Evolutionary conservation across 345 rosid species (phyloP).

Genomic region (Rhizophora apiculata): DNA sequence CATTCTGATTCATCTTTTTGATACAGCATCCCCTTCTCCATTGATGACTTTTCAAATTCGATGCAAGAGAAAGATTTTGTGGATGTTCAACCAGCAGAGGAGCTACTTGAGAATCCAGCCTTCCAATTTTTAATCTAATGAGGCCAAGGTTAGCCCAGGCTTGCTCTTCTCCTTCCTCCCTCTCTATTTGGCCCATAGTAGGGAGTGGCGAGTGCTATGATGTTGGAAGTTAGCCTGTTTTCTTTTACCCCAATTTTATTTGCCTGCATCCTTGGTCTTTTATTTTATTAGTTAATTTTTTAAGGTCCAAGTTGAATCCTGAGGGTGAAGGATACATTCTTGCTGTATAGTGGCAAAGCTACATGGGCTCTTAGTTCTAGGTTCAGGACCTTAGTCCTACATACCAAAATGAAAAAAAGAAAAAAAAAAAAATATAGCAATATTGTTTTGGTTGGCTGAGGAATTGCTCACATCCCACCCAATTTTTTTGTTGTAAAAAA

Average conservation of each 20-base stretch:
- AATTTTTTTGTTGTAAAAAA: constrained; percentile 23
- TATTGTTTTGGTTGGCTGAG: not conserved
- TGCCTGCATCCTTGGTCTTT: constrained; percentile 32
- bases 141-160: constrained; percentile 33
- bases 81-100: constrained; percentile 72
- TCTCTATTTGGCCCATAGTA: constrained; percentile 1
- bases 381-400: not conserved
- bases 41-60: constrained; percentile 77
- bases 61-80: constrained; percentile 83
- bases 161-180: not conserved
- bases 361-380: not conserved
- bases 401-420: not conserved
- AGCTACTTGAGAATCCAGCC: constrained; percentile 71
- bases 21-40: constrained; percentile 91
- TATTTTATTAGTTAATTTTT: constrained; percentile 40
- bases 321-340: constrained; percentile 22
- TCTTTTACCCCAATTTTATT: constrained; percentile 5
- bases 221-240: constrained; percentile 16
- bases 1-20: constrained; percentile 18
- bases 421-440: constrained; percentile 5
- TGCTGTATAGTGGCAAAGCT: constrained; percentile 6
- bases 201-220: constrained; percentile 10
- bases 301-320: constrained; percentile 21
- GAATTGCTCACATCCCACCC: constrained; percentile 12
- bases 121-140: constrained; percentile 75